Conservation (phyloP, 2,329 filamentous ascomycete genomes). For the Lecanicillium sp. region DNA sequence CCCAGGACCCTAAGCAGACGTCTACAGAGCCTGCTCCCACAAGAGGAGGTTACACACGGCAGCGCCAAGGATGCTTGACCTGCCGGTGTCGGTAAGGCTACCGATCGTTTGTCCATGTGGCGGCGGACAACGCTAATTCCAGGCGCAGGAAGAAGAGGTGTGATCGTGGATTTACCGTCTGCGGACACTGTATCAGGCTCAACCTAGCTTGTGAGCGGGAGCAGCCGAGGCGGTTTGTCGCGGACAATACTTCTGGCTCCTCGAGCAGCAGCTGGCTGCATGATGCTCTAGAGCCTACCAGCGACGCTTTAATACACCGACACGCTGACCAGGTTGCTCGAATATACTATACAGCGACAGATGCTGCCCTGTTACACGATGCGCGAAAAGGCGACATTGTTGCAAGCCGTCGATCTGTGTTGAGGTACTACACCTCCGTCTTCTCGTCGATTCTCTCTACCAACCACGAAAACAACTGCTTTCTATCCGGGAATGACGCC, state of each 20-base stretch:
- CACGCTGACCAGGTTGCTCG: too few species aligned
- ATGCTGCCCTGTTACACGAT: too few species aligned
- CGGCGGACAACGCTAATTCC: too few species aligned
- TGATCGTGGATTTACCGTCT: constrained; percentile 11
- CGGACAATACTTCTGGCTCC: too few species aligned
- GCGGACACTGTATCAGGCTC: constrained; percentile 13
- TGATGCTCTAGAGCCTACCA: too few species aligned
- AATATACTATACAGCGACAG: too few species aligned
- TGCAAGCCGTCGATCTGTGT: constrained; percentile 11
- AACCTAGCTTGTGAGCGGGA: constrained; percentile 12
- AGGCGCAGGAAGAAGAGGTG: constrained; percentile 12
- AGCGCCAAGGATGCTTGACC: constrained; percentile 14
- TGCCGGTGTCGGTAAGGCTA: constrained; percentile 9
- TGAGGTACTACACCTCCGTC: constrained; percentile 12
- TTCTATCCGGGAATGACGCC: constrained; percentile 12
- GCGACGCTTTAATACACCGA: too few species aligned
- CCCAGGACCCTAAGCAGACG: too few species aligned
- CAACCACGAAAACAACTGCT: constrained; percentile 14
- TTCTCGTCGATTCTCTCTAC: constrained; percentile 10
- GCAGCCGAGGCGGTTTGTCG: constrained; percentile 5
- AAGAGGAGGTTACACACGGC: constrained; percentile 13
- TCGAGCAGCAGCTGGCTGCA: too few species aligned
- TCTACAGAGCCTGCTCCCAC: too few species aligned
- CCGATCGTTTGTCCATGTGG: too few species aligned
- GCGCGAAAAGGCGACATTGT: constrained; percentile 2